Percentiles rank a stretch among this genome's conserved stretches.
Evolutionary conservation across 2,329 filamentous ascomycete species (phyloP).

Genomic region (Rhynchosporium graminicola): DNA sequence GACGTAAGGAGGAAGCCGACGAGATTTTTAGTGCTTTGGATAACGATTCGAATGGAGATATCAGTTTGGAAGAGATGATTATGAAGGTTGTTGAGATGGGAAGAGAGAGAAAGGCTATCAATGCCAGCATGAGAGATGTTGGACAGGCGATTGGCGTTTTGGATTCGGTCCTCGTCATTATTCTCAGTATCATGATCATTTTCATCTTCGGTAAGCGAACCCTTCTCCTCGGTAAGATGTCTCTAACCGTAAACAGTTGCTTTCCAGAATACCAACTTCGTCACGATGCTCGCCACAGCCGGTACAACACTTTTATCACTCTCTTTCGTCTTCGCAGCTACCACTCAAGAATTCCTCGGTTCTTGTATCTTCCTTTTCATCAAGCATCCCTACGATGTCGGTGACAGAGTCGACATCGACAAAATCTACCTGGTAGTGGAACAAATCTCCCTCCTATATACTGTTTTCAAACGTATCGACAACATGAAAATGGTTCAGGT

Average conservation of each 20-base stretch:
- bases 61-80: conserved; percentile 86
- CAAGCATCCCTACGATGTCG: conserved; percentile 96
- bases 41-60: conserved; percentile 86
- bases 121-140: conserved; percentile 95
- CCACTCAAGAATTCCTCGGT: conserved; percentile 91
- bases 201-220: conserved; percentile 72
- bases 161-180: conserved; percentile 79
- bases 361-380: conserved; percentile 98
- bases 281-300: conserved; percentile 82
- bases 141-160: conserved; percentile 91
- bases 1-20: conserved; percentile 75
- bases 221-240: conserved; percentile 30
- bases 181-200: conserved; percentile 78
- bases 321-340: conserved; percentile 95
- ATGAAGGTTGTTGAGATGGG: conserved; percentile 81
- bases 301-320: conserved; percentile 90
- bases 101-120: conserved; percentile 83
- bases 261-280: conserved; percentile 85
- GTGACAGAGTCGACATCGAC: conserved; percentile 84
- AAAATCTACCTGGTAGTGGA: conserved; percentile 77
- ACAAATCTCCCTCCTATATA: conserved; percentile 91
- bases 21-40: conserved; percentile 83
- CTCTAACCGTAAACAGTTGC: conserved; percentile 56
- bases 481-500: conserved; percentile 76
- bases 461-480: conserved; percentile 82